Evolutionary conservation across 2,329 filamentous ascomycete species (phyloP), one percentile per base, ranked within the genome.

Genomic region (Arachnomyces sp.): DNA sequence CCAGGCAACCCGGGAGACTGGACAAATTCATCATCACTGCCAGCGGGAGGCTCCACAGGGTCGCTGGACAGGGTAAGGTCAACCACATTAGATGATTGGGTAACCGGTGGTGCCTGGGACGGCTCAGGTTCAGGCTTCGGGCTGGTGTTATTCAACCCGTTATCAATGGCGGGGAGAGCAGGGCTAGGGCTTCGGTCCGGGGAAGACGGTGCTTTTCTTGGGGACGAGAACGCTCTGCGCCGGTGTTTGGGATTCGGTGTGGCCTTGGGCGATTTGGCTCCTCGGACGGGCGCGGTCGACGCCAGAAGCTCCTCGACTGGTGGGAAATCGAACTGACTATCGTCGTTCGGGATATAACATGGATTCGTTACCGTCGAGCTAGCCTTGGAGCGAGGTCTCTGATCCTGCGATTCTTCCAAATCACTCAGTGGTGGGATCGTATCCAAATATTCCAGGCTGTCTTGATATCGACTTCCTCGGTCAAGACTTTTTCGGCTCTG

Each of bases 61-160:
- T 60, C 59, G 43, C 61, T 66, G 9, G 57, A 59, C n/a, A 54
- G 47, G 7, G 63, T 67, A 32, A 67, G 46, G 41, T 66, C 63
- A 25, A 66, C 53, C 21, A 64, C 38, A 29, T 52, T 47, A 17
- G 54, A 47, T 16, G 42, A 43, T 8, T 44, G 31, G 7, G 52
- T 9, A 25, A 5, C 21, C 9, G 9, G 21, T 5, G 21, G 5
- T 28, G 44, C 32, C 15, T 44, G 39, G 17, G 49, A 39, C 11
- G 34, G 28, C 11, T 36, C 31, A 34, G 18, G 25, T 18, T 32
- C 41, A 13, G 33, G 21, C 21, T 25, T 25, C 21, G 21, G 21
- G 21, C 21, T 25, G 21, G 21, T 9, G 9, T 25, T 25, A 9
- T 25, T 25, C 5, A 9, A 5, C 9, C 21, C 21, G 9, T 9